phyloP scores from a whole-genome alignment of 106 monocot species.

The Hemerocallis citrina region DNA sequence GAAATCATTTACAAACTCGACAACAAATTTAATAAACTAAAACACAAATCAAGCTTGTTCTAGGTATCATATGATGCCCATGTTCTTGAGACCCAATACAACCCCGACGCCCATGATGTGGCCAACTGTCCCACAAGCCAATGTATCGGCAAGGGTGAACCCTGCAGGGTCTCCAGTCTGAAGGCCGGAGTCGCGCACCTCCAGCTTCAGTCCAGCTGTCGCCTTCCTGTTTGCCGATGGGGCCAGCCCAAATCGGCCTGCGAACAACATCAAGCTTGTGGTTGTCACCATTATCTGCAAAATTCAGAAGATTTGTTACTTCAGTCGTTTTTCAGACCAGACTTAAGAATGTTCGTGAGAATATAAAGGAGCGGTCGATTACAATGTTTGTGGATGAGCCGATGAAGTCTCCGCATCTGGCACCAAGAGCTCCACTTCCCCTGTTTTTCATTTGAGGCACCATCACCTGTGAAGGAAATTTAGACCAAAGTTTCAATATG shows the following conservation, averaged over 20 bases:
- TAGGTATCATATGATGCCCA: conserved; percentile 48
- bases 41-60: too few species aligned
- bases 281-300: conserved; percentile 82
- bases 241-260: conserved; percentile 83
- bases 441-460: conserved; percentile 22
- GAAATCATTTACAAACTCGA: too few species aligned
- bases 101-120: conserved; percentile 86
- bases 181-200: conserved; percentile 81
- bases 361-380: not conserved
- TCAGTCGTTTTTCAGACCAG: not conserved
- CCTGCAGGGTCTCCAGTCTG: conserved; percentile 97
- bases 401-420: conserved; percentile 70
- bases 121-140: conserved; percentile 79
- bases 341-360: too few species aligned
- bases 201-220: conserved; percentile 90
- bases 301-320: not conserved
- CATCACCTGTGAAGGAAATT: conserved; percentile 24
- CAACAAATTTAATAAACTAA: too few species aligned
- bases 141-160: conserved; percentile 93
- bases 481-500: not conserved
- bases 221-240: conserved; percentile 92
- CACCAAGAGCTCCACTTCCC: conserved; percentile 49
- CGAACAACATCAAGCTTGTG: conserved; percentile 85
- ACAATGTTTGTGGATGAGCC: conserved; percentile 91
- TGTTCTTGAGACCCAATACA: conserved; percentile 82